phyloP scores from a whole-genome alignment of 139 green algal species.

The Tetraselmis striata region DNA sequence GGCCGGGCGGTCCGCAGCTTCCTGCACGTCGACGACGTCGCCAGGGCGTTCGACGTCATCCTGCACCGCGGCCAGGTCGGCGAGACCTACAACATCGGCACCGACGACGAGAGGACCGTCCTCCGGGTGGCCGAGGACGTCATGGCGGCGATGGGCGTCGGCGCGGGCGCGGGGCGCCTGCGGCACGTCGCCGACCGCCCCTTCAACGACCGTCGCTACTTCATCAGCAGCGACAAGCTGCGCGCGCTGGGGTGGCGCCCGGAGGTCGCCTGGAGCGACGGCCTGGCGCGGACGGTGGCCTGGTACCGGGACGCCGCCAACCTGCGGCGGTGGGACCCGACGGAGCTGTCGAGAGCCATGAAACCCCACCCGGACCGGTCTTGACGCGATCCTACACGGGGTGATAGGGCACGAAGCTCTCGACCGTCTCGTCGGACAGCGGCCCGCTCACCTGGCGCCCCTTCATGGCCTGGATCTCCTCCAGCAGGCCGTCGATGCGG shows the following conservation, averaged over 20 bases:
- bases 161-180: slow-evolving; percentile 46
- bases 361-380: too few species aligned
- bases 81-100: slow-evolving; percentile 97
- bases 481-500: too few species aligned
- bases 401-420: too few species aligned
- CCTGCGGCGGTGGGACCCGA: too few species aligned
- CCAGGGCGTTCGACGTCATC: slow-evolving; percentile 80
- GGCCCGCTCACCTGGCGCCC: too few species aligned
- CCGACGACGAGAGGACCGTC: slow-evolving; percentile 84
- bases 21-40: slow-evolving; percentile 92
- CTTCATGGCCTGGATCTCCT: too few species aligned
- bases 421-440: too few species aligned
- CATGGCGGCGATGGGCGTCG: slow-evolving; percentile 21
- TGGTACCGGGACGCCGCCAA: slow-evolving; percentile 9
- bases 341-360: too few species aligned
- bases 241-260: slow-evolving; percentile 1
- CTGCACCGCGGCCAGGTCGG: slow-evolving; percentile 70
- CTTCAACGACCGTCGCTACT: slow-evolving; percentile 46
- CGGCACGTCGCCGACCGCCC: slow-evolving; percentile 32
- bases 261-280: background rate
- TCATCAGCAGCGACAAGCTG: slow-evolving; percentile 8
- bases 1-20: slow-evolving; percentile 43
- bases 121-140: slow-evolving; percentile 27
- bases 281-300: slow-evolving; percentile 1
- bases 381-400: too few species aligned